Evolutionary conservation across 306 rosid species (phyloP).

Genomic region (Cucurbita maxima): DNA sequence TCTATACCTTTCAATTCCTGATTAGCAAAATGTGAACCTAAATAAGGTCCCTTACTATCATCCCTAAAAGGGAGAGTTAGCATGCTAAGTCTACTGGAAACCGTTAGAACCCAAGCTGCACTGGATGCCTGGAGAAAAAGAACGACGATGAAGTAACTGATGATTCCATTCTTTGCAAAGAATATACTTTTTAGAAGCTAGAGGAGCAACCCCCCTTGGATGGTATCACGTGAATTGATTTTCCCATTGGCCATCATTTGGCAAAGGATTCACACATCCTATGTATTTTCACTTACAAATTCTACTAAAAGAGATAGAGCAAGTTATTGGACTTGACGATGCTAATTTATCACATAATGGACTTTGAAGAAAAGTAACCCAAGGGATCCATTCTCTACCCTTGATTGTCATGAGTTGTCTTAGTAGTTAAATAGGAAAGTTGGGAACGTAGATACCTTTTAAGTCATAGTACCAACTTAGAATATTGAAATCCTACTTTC

Average conservation of each 20-base stretch:
- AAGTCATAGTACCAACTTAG: neutral
- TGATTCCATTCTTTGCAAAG: neutral
- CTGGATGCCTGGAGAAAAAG: neutral
- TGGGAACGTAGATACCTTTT: neutral
- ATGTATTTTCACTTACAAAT: neutral
- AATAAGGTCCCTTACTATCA: neutral
- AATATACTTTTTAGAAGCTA: neutral
- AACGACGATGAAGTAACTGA: neutral
- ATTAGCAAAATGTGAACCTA: neutral
- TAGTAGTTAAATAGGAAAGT: neutral
- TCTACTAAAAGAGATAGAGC: neutral
- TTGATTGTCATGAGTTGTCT: neutral
- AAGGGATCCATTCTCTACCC: neutral
- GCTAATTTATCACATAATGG: neutral
- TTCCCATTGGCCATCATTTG: neutral
- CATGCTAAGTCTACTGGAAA: neutral
- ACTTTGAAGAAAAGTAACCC: neutral
- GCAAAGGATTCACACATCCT: neutral
- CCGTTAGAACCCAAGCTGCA: neutral
- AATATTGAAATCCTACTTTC: neutral
- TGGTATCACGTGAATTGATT: neutral
- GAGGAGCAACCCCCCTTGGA: neutral
- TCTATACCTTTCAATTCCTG: neutral
- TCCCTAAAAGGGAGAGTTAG: neutral
- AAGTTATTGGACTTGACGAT: neutral